Percentiles rank a stretch among this genome's conserved stretches.
These are phyloP conservation scores for Trichophyton simii DNA, from an alignment of 2,329 filamentous ascomycete species.

Conservation along the genomic window DNA sequence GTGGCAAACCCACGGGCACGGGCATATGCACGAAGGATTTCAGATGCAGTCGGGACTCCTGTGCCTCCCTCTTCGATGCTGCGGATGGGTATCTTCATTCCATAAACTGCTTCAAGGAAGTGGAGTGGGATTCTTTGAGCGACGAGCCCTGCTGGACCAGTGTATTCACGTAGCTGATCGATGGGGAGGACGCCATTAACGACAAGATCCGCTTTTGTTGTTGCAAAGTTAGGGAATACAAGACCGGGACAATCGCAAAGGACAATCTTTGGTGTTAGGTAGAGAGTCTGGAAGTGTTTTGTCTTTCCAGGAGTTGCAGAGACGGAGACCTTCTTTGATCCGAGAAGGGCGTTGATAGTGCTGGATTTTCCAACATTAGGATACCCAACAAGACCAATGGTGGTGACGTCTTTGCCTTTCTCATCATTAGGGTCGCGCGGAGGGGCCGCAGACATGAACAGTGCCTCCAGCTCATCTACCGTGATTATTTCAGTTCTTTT, in stretches of 20 bases:
- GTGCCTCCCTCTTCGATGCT: slow-evolving; percentile 86
- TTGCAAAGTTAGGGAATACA: slow-evolving; percentile 49
- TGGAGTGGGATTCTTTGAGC: slow-evolving; percentile 71
- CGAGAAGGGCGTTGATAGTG: slow-evolving; percentile 97
- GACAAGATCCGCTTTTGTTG: slow-evolving; percentile 50
- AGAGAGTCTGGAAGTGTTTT: slow-evolving; percentile 98
- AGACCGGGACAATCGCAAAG: slow-evolving; percentile 97
- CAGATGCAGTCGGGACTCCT: slow-evolving; percentile 69
- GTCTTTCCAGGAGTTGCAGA: slow-evolving; percentile 96
- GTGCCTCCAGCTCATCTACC: slow-evolving; percentile 78
- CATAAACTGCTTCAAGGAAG: slow-evolving; percentile 88
- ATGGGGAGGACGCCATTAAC: slow-evolving; percentile 92
- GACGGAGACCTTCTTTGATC: slow-evolving; percentile 95
- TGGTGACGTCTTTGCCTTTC: slow-evolving; percentile 41
- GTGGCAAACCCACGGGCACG: slow-evolving; percentile 82
- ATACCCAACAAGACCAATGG: slow-evolving; percentile 91
- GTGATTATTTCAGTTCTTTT: slow-evolving; percentile 66
- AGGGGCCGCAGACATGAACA: slow-evolving; percentile 68
- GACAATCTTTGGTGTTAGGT: slow-evolving; percentile 76
- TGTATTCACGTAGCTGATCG: slow-evolving; percentile 88
- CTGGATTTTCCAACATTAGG: slow-evolving; percentile 99
- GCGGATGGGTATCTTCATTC: slow-evolving; percentile 71
- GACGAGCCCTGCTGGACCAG: slow-evolving; percentile 71
- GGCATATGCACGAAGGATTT: slow-evolving; percentile 76
- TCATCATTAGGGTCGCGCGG: slow-evolving; percentile 35